Evolutionary conservation across 441 rosid genomes (phyloP).

Genomic region (Euphorbia corollata): DNA sequence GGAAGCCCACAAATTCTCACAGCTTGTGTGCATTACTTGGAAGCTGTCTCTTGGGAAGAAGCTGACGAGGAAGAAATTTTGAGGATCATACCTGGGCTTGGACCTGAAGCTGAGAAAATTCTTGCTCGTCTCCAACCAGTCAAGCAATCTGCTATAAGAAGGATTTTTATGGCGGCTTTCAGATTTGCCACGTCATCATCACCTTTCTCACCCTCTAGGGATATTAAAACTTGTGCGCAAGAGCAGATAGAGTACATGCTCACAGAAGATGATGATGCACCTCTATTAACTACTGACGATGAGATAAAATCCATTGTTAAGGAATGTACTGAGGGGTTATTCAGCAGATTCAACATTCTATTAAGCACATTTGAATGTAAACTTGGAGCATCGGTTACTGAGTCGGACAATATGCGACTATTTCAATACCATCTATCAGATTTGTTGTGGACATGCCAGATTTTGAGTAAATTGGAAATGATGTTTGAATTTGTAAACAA

Average conservation of each 20-base stretch:
- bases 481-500: constrained; percentile 59
- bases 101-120: constrained; percentile 55
- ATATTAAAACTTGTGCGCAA: constrained; percentile 64
- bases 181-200: constrained; percentile 73
- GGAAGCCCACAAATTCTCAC: constrained; percentile 50
- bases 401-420: constrained; percentile 27
- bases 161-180: constrained; percentile 57
- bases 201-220: constrained; percentile 35
- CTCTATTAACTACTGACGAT: constrained; percentile 49
- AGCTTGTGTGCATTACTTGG: constrained; percentile 74
- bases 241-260: constrained; percentile 91
- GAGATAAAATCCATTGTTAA: constrained; percentile 56
- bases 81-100: constrained; percentile 55
- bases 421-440: constrained; percentile 52
- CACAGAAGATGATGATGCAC: constrained; percentile 86
- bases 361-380: constrained; percentile 38
- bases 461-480: constrained; percentile 63
- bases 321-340: constrained; percentile 47
- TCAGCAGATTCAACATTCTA: constrained; percentile 43
- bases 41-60: constrained; percentile 98
- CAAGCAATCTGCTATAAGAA: constrained; percentile 39
- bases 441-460: constrained; percentile 68
- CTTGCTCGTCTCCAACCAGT: constrained; percentile 86
- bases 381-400: constrained; percentile 27
- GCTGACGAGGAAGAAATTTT: constrained; percentile 87